phyloP scores from a whole-genome alignment of 495 filamentous ascomycete genomes.

The Cenococcum geophilum region DNA sequence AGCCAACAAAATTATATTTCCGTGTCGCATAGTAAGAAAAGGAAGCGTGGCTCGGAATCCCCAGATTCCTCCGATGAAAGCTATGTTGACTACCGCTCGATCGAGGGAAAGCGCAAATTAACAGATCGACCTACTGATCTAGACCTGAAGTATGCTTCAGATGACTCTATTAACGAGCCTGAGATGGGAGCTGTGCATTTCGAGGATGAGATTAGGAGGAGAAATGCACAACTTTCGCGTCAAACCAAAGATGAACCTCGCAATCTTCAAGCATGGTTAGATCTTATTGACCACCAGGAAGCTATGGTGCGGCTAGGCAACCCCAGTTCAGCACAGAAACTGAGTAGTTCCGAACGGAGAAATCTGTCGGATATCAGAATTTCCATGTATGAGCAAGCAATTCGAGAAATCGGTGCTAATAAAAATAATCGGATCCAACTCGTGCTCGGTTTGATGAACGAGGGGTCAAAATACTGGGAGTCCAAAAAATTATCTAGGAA shows the following conservation, averaged over 20 bases:
- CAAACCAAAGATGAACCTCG: conserved; percentile 55
- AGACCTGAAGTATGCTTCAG: conserved; percentile 51
- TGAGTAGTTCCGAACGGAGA: conserved; percentile 55
- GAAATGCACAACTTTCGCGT: conserved; percentile 53
- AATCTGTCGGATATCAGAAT: conserved; percentile 72
- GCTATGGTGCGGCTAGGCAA: conserved; percentile 45
- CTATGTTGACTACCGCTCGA: conserved; percentile 59
- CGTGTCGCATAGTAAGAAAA: conserved; percentile 12
- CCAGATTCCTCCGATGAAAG: conserved; percentile 14
- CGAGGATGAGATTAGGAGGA: conserved; percentile 43
- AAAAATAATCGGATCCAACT: conserved; percentile 50
- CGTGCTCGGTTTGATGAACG: conserved; percentile 60
- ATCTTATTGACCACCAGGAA: conserved; percentile 70
- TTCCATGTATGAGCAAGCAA: conserved; percentile 73
- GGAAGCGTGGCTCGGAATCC: conserved; percentile 29
- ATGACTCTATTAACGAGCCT: conserved; percentile 41
- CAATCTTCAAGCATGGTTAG: conserved; percentile 68
- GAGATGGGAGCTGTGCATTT: conserved; percentile 22
- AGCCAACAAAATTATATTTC: conserved; percentile 25
- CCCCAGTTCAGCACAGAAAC: conserved; percentile 32
- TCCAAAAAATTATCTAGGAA: conserved; percentile 51
- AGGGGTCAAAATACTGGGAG: conserved; percentile 69
- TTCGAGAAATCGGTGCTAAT: conserved; percentile 47
- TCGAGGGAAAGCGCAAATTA: conserved; percentile 56
- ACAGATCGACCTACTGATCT: conserved; percentile 30